Percentiles rank a stretch among this genome's conserved stretches.
These are phyloP conservation scores for Lactarius pseudohatsudake DNA, from an alignment of 768 basidiomycete genomes.

Conservation along the genomic window DNA sequence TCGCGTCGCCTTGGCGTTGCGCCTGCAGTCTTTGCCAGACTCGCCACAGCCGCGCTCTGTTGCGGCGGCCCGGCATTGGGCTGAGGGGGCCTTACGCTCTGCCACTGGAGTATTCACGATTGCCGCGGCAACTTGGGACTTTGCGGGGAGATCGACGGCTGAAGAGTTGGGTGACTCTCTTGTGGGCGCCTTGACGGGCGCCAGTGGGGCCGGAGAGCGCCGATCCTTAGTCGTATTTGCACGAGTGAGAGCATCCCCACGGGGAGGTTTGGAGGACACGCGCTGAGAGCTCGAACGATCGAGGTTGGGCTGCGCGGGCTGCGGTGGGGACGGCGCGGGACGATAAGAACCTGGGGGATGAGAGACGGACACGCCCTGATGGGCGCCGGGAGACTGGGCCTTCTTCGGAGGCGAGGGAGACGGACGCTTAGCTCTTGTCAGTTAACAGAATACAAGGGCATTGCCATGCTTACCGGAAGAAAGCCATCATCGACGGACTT, in stretches of 20 bases:
- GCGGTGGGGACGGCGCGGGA: slow-evolving; percentile 73
- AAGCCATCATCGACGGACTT: slow-evolving; percentile 49
- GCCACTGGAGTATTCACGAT: slow-evolving; percentile 2
- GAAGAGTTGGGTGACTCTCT: slow-evolving; percentile 25
- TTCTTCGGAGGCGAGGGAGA: slow-evolving; percentile 47
- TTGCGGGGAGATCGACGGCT: slow-evolving; percentile 21
- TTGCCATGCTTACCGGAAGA: slow-evolving; percentile 50
- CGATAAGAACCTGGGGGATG: slow-evolving; percentile 61
- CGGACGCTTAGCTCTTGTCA: slow-evolving; percentile 36
- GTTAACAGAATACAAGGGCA: slow-evolving; percentile 7
- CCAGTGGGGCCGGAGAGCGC: slow-evolving; percentile 42
- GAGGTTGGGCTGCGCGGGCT: slow-evolving; percentile 61
- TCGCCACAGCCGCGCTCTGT: slow-evolving; percentile 62
- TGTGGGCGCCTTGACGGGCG: slow-evolving; percentile 29
- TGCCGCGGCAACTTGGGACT: slow-evolving; percentile 3
- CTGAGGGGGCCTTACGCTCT: slow-evolving; percentile 39
- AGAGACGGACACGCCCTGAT: slow-evolving; percentile 15
- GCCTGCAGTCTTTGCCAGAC: slow-evolving; percentile 65
- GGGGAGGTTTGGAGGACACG: slow-evolving; percentile 46
- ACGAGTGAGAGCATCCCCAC: slow-evolving; percentile 46
- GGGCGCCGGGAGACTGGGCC: slow-evolving; percentile 32
- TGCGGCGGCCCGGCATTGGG: slow-evolving; percentile 43
- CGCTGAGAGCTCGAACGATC: slow-evolving; percentile 90
- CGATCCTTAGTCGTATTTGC: slow-evolving; percentile 69
- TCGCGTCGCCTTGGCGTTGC: slow-evolving; percentile 84